Evolutionary conservation across 805 yeast species (phyloP).

Genomic region (Yarrowia divulgata): DNA sequence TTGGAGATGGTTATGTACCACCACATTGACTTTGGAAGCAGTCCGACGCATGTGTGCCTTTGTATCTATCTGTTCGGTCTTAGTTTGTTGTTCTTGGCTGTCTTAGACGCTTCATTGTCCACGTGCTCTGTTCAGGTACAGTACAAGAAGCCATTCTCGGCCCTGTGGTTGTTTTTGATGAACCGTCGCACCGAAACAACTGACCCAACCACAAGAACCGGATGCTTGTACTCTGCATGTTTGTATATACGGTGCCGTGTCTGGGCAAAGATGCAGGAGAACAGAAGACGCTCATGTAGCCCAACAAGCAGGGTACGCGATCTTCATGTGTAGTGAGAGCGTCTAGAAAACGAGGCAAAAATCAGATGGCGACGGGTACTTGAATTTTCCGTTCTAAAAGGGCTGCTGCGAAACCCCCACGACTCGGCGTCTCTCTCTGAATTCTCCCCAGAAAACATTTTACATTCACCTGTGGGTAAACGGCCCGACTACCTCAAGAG

Average conservation of each 20-base stretch:
- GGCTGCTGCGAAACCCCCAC: too few species aligned
- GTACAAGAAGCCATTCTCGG: too few species aligned
- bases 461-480: neutral
- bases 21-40: constrained; percentile 5
- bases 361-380: neutral
- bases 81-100: too few species aligned
- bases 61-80: neutral
- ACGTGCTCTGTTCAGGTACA: too few species aligned
- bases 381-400: too few species aligned
- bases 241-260: constrained; percentile 8
- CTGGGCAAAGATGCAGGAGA: constrained; percentile 11
- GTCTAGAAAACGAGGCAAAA: neutral
- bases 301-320: constrained; percentile 1
- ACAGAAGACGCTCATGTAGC: neutral
- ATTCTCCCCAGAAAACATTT: neutral
- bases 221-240: neutral
- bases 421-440: neutral
- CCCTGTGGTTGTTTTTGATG: neutral
- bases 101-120: too few species aligned
- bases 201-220: too few species aligned
- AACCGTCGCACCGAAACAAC: neutral
- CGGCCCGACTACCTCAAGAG: constrained; percentile 11
- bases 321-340: neutral
- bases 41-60: neutral
- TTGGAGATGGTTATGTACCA: constrained; percentile 1